These are phyloP conservation scores for Cryptococcus neoformans DNA, from an alignment of 1,284 basidiomycete genomes.

Conservation along the genomic window DNA sequence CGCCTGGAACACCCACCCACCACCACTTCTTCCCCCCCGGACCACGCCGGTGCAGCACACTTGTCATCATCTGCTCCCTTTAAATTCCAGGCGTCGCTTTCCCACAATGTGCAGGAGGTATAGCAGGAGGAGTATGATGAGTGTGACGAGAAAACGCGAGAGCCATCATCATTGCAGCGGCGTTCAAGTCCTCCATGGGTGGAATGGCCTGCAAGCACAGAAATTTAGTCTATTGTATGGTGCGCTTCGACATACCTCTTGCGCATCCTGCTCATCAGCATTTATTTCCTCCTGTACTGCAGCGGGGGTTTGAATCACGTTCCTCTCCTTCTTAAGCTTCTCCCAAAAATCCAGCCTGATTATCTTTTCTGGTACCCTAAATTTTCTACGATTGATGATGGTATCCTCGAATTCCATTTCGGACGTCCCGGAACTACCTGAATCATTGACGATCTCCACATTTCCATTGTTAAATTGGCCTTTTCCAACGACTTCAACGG, in stretches of 20 bases:
- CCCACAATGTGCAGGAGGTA: neutral
- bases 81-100: neutral
- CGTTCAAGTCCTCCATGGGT: constrained; percentile 1
- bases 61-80: no score
- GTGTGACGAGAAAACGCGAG: constrained; percentile 1
- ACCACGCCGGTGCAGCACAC: no score
- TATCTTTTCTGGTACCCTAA: constrained; percentile 88
- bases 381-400: constrained; percentile 63
- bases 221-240: neutral
- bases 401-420: constrained; percentile 50
- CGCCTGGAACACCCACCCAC: no score
- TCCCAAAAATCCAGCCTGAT: constrained; percentile 96
- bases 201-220: neutral
- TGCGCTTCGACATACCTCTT: neutral
- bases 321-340: constrained; percentile 57
- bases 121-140: neutral
- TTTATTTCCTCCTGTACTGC: neutral
- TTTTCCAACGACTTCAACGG: constrained; percentile 66
- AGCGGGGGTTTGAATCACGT: neutral
- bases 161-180: constrained; percentile 2
- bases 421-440: neutral
- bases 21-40: no score
- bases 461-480: constrained; percentile 85
- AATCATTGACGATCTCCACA: constrained; percentile 61
- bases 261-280: neutral